Evolutionary conservation across 2,329 filamentous ascomycete genomes (phyloP).

Genomic region (Penicillium sp.): DNA sequence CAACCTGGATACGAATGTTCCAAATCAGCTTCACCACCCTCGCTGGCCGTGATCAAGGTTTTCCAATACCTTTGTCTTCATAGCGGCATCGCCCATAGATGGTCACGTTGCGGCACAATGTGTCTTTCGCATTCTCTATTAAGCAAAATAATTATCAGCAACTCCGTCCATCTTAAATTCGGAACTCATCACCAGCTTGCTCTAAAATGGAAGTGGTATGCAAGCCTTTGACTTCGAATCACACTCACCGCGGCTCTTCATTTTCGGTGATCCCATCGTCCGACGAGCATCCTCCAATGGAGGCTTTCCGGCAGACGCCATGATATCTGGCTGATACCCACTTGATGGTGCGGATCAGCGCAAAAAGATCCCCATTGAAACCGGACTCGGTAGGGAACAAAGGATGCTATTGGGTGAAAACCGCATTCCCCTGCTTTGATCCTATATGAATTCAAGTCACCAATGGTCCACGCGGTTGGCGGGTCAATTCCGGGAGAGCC

Average conservation of each 20-base stretch:
- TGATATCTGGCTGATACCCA: conserved; percentile 32
- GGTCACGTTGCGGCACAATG: conserved; percentile 84
- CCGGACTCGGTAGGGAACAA: conserved; percentile 28
- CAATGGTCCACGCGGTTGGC: conserved; percentile 16
- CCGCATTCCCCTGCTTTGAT: conserved; percentile 38
- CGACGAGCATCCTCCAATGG: conserved; percentile 47
- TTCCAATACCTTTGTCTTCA: conserved; percentile 69
- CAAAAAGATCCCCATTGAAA: conserved; percentile 42
- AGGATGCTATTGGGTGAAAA: conserved; percentile 28
- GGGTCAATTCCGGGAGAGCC: conserved; percentile 18
- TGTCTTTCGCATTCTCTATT: conserved; percentile 76
- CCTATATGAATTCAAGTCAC: conserved; percentile 13
- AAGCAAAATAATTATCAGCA: conserved; percentile 9
- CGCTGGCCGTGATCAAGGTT: background rate
- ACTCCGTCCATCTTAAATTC: background rate
- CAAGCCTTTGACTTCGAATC: background rate
- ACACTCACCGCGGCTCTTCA: conserved; percentile 48
- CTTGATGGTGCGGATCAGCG: conserved; percentile 36
- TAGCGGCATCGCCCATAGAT: conserved; percentile 93
- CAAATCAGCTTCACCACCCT: conserved; percentile 10
- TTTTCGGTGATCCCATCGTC: conserved; percentile 46
- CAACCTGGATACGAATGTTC: conserved; percentile 52
- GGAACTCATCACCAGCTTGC: conserved; percentile 3
- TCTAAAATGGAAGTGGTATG: background rate
- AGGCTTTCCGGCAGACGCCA: conserved; percentile 46